Base-by-base conservation (phyloP, 371 early-diverging fungal genomes). In the Circinella minor region DNA sequence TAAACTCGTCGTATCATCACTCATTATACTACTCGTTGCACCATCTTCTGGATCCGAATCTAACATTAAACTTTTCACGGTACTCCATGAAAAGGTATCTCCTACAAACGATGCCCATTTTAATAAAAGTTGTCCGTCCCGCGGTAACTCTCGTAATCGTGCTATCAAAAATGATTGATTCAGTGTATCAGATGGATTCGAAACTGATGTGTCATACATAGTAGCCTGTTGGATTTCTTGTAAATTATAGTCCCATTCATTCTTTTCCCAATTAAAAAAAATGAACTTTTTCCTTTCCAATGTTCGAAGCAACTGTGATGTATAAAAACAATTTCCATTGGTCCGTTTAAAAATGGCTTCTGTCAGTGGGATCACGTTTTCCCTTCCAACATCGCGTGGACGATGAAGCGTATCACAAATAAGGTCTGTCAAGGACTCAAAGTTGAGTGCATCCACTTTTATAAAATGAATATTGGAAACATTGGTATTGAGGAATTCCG, bases 211-310 rank as follows among this genome's bases (percentile, higher is more conserved):
- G 8, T 47, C 27, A 17, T n/a, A 38, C 7, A 27, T 57, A 18
- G 66, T 38, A 7, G 61, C 61, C 6, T 61, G 39, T n/a, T 61
- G 17, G n/a, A 83, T 77, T 36, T 77, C 79, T 3, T 59, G 37
- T 7, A 81, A 36, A 43, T 81, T 78, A 59, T 76, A 83, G 34
- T 78, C 81, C 83, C 83, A 83, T 67, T 79, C 71, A 36, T 83
- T 83, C 38, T 77, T 71, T 36, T 80, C 79, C 83, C 83, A 83
- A 51, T 80, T 76, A 63, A 83, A 83, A 55, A 77, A 83, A 6
- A 83, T 81, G 4, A 81, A 55, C 43, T 74, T 77, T 55, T 83
- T 81, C 46, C 79, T 79, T 61, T 80, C 80, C n/a, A 79, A 67
- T 5, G 80, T 72, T 20, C 67, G 69, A 9, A 83, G 67, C 51